Evolutionary conservation across 495 filamentous ascomycete species (phyloP).

Genomic region (Talaromyces liani): DNA sequence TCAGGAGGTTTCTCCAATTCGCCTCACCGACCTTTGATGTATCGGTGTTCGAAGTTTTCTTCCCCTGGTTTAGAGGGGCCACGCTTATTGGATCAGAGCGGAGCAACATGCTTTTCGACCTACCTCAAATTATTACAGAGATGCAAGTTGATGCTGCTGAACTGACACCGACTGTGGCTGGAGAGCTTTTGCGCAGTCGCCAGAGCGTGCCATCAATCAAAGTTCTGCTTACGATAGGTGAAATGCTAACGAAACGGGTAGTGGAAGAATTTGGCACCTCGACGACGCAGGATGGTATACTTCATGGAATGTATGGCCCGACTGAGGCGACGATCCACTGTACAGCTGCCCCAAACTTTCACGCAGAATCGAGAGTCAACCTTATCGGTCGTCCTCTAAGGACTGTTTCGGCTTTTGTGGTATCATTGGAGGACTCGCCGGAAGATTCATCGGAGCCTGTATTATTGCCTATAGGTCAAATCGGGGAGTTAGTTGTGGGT

Average conservation of each 20-base stretch:
- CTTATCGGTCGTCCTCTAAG: constrained; percentile 67
- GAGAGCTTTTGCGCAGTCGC: constrained; percentile 55
- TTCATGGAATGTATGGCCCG: constrained; percentile 84
- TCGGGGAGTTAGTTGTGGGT: constrained; percentile 78
- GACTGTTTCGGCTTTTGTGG: constrained; percentile 69
- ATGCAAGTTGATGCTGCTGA: constrained; percentile 74
- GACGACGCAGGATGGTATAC: constrained; percentile 33
- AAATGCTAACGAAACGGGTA: constrained; percentile 71
- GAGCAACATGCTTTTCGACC: constrained; percentile 57
- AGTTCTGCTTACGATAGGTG: constrained; percentile 73
- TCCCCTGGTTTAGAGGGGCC: constrained; percentile 60
- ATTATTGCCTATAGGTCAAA: constrained; percentile 57
- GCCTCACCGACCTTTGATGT: constrained; percentile 84
- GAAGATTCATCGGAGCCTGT: constrained; percentile 24
- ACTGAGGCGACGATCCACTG: constrained; percentile 81
- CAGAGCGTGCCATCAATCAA: constrained; percentile 52
- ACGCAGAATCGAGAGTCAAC: constrained; percentile 39
- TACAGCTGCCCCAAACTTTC: constrained; percentile 45
- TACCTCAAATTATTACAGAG: constrained; percentile 52
- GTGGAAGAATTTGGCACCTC: constrained; percentile 62
- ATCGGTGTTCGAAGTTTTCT: constrained; percentile 85
- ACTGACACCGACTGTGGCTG: constrained; percentile 74
- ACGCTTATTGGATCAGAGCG: constrained; percentile 65
- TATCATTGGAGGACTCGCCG: constrained; percentile 30
- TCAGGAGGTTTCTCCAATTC: constrained; percentile 76